These are phyloP conservation scores for Metschnikowia vanudenii DNA, from an alignment of 805 yeast species.

Conservation along the genomic window DNA sequence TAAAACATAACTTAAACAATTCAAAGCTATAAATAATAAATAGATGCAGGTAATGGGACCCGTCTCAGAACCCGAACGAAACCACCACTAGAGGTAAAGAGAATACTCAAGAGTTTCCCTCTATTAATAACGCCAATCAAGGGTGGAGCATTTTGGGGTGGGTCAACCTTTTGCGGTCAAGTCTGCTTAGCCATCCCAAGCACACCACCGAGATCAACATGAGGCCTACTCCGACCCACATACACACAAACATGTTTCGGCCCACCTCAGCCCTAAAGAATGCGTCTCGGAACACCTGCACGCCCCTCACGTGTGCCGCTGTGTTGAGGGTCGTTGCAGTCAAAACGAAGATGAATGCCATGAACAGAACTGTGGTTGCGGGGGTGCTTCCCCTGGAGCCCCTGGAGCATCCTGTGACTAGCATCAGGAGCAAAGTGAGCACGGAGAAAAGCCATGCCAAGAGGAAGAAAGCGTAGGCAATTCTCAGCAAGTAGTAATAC, in stretches of 20 bases:
- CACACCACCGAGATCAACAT: constrained; percentile 17
- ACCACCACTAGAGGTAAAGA: too few relatives aligned
- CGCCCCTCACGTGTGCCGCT: constrained; percentile 55
- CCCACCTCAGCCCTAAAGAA: constrained; percentile 48
- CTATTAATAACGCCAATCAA: too few relatives aligned
- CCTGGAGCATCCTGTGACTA: constrained; percentile 9
- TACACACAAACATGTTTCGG: constrained; percentile 52
- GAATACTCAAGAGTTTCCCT: too few relatives aligned
- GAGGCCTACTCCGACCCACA: constrained; percentile 53
- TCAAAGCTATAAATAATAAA: too few relatives aligned
- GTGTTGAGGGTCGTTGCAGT: constrained; percentile 51
- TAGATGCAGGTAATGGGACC: neutral
- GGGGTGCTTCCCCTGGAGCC: constrained; percentile 13
- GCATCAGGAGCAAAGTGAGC: constrained; percentile 44
- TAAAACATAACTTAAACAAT: too few relatives aligned
- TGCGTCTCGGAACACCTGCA: constrained; percentile 43
- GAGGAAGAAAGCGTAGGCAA: constrained; percentile 28
- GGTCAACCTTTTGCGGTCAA: neutral
- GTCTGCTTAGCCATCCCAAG: constrained; percentile 1
- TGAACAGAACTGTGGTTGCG: constrained; percentile 10
- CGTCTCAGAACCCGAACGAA: neutral
- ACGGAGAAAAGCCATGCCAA: constrained; percentile 64
- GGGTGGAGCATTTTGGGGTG: neutral
- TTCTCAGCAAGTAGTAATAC: constrained; percentile 64
- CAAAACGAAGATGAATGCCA: constrained; percentile 42